Conservation (phyloP, 768 basidiomycete species). For the Scleroderma bovista region DNA sequence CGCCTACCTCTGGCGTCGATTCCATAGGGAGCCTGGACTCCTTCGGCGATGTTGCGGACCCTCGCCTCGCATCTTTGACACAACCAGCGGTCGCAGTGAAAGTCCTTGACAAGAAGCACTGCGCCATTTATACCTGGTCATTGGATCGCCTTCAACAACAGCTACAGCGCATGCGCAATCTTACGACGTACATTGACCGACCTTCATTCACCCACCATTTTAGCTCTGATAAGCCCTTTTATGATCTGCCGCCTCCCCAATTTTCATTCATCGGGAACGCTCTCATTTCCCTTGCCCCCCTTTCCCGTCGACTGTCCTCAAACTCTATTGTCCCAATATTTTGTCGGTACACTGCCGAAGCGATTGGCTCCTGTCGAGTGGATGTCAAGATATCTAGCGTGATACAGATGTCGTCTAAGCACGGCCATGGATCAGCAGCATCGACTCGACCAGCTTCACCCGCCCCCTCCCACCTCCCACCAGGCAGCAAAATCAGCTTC, state of each 20-base stretch:
- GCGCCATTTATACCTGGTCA: conserved; percentile 89
- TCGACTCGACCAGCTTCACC: conserved; percentile 77
- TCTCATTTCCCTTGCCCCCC: conserved; percentile 72
- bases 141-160: conserved; percentile 84
- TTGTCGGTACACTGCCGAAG: conserved; percentile 91
- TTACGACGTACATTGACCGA: conserved; percentile 83
- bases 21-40: conserved; percentile 83
- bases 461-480: conserved; percentile 55
- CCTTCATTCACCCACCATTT: conserved; percentile 95
- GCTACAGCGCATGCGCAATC: conserved; percentile 87
- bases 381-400: conserved; percentile 78
- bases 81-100: conserved; percentile 88
- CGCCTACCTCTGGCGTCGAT: conserved; percentile 79
- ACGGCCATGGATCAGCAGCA: conserved; percentile 53
- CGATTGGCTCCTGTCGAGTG: conserved; percentile 90
- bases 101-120: conserved; percentile 83
- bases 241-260: conserved; percentile 78
- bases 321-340: conserved; percentile 82
- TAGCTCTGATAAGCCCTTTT: conserved; percentile 89
- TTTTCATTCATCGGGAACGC: conserved; percentile 93
- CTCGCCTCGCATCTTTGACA: conserved; percentile 60
- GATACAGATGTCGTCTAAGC: conserved; percentile 48
- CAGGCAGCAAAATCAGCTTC: conserved; percentile 80
- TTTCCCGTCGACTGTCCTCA: conserved; percentile 72
- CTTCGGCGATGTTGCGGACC: conserved; percentile 91